Base-by-base conservation (phyloP, 805 yeast species). In the Ogataea salicorniae region DNA sequence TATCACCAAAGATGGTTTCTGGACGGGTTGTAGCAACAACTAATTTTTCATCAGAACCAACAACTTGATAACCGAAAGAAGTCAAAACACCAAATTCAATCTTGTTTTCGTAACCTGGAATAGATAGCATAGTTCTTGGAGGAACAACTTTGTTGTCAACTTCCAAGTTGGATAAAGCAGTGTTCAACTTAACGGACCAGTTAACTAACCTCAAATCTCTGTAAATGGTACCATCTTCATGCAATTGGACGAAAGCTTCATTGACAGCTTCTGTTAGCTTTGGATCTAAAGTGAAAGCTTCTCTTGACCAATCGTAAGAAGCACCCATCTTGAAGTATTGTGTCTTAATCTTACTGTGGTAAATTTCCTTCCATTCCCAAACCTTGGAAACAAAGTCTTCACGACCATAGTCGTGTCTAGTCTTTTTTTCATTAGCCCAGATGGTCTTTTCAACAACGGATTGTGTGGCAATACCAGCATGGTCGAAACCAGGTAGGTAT, bases 11-110 rank as follows among this genome's bases (percentile, higher is more conserved):
- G 57, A 94, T 71, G 50, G 99, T 94, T 74, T 94, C 99, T 39
- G 99, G 99, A 81, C 99, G 92, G 37, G 99, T 94, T 43, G 99
- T 94, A 34, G 99, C 99, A 55, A 94, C 96, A 48, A 92, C 75
- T 46, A 94, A 63, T 69, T 77, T 85, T 72, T 94, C 99, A 54
- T 86, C 92, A 15, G 91, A 81, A 42, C 74, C 87, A 50, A 84
- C 92, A 51, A 94, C 90, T 51, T 81, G 86, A 68, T 94, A 94
- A 18, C 96, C 95, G 67, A 89, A 89, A 20, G 95, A 87, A n/a
- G 98, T 94, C 64, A 94, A 75, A 17, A 87, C 96, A 77, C 99
- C 99, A 70, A 94, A 92, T 71, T 94, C 98, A 51, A 94, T 81
- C 64, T 86, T 86, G 60, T 86, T 81, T 40, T 84, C 91, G 67